phyloP scores from a whole-genome alignment of 1,284 basidiomycete genomes.

The Amylostereum chailletii region DNA sequence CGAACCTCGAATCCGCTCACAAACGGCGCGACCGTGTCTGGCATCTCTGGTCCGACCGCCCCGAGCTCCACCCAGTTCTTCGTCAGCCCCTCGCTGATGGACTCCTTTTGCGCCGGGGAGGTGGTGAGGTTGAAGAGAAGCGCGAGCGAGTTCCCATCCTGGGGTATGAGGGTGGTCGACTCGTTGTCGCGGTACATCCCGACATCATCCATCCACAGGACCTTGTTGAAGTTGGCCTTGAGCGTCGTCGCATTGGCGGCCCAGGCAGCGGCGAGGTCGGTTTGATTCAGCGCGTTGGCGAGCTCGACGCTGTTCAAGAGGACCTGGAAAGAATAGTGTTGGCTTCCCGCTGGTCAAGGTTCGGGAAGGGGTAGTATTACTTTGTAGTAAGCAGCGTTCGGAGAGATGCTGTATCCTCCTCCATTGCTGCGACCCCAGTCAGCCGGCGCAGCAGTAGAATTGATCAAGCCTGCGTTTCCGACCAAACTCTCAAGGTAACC shows the following conservation, averaged over 20 bases:
- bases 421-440: slow-evolving; percentile 44
- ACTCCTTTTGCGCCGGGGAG: slow-evolving; percentile 27
- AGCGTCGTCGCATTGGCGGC: slow-evolving; percentile 31
- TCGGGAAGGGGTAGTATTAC: slow-evolving; percentile 14
- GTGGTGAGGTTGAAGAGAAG: slow-evolving; percentile 41
- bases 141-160: slow-evolving; percentile 44
- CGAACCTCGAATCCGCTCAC: slow-evolving; percentile 17
- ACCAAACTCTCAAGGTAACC: slow-evolving; percentile 35
- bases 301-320: slow-evolving; percentile 39
- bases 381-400: slow-evolving; percentile 38
- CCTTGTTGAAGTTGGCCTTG: slow-evolving; percentile 32
- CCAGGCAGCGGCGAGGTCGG: slow-evolving; percentile 24
- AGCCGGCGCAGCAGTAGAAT: slow-evolving; percentile 34
- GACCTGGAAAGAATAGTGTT: slow-evolving; percentile 20
- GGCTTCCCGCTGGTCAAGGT: not conserved
- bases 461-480: slow-evolving; percentile 35
- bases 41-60: slow-evolving; percentile 38
- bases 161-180: slow-evolving; percentile 33
- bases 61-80: slow-evolving; percentile 42
- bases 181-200: slow-evolving; percentile 41
- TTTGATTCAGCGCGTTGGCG: slow-evolving; percentile 30
- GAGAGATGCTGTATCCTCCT: slow-evolving; percentile 38
- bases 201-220: slow-evolving; percentile 32
- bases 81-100: slow-evolving; percentile 34
- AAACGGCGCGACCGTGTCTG: slow-evolving; percentile 34